A percentile compares a stretch with the other conserved stretches of the same genome.
Evolutionary conservation across 1,284 basidiomycete genomes (phyloP).

Genomic region (Naganishia sp.): DNA sequence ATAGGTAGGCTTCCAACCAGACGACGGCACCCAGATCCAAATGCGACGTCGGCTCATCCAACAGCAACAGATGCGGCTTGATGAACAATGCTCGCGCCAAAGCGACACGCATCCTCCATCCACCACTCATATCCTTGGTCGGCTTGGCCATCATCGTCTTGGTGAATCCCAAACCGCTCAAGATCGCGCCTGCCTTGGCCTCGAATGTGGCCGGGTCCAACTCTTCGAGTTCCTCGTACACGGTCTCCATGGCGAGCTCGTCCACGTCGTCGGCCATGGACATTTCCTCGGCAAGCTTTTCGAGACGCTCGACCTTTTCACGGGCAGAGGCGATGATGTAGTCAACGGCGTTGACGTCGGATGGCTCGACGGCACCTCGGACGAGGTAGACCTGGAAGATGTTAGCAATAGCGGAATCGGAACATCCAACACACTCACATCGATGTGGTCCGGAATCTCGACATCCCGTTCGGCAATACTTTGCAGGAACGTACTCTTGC

Average conservation of each 20-base stretch:
- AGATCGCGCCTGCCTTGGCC: conserved; percentile 89
- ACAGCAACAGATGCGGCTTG: conserved; percentile 89
- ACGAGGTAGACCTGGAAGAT: conserved; percentile 80
- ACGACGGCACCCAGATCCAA: conserved; percentile 96
- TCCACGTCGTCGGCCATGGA: conserved; percentile 86
- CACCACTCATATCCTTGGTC: conserved; percentile 98
- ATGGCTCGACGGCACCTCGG: conserved; percentile 90
- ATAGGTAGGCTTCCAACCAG: conserved; percentile 96
- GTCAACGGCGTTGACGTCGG: conserved; percentile 93
- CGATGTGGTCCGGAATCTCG: conserved; percentile 90
- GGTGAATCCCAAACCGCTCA: conserved; percentile 94
- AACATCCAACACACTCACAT: conserved; percentile 55
- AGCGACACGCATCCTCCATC: conserved; percentile 98
- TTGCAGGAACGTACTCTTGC: conserved; percentile 68
- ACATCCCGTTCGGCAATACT: conserved; percentile 87
- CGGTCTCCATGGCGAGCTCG: conserved; percentile 78
- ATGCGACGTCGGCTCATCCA: conserved; percentile 69
- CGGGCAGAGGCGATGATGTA: conserved; percentile 92
- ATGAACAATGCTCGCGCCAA: conserved; percentile 93
- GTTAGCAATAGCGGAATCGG: conserved; percentile 11
- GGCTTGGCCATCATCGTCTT: conserved; percentile 92
- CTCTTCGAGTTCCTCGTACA: conserved; percentile 96
- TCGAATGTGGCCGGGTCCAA: conserved; percentile 95
- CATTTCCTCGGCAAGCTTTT: conserved; percentile 92
- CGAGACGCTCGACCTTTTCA: conserved; percentile 92